Conservation (phyloP, 306 rosid genomes). For the Rubus idaeus region DNA sequence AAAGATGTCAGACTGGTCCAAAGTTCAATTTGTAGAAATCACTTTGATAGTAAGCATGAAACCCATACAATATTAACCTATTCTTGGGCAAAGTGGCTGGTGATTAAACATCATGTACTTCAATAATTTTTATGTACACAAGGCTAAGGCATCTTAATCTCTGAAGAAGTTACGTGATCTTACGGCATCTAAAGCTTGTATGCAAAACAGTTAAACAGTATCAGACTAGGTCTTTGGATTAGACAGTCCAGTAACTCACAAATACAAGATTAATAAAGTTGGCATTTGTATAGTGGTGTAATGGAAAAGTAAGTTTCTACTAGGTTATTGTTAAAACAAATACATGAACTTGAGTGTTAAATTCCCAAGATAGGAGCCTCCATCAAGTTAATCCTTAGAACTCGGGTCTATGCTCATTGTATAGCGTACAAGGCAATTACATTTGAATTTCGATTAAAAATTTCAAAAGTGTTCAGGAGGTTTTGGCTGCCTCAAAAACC, state of each 20-base stretch:
- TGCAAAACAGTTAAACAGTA: not conserved
- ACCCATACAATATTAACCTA: conserved; percentile 8
- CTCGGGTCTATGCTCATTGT: not conserved
- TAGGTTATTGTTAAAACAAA: not conserved
- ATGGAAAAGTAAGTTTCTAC: not conserved
- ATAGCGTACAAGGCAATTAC: not conserved
- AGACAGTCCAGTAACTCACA: too few relatives aligned
- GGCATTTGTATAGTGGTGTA: not conserved
- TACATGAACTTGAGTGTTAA: not conserved
- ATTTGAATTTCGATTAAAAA: not conserved
- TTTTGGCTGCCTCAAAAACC: not conserved
- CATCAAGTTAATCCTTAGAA: not conserved
- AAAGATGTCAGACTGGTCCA: conserved; percentile 14
- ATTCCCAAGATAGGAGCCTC: not conserved
- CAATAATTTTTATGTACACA: not conserved
- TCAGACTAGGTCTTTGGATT: not conserved
- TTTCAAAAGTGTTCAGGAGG: not conserved
- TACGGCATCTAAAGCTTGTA: not conserved
- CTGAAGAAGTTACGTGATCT: not conserved
- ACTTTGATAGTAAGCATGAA: not conserved
- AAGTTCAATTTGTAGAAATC: conserved; percentile 8
- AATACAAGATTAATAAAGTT: not conserved
- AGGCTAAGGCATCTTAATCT: not conserved
- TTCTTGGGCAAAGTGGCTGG: not conserved
- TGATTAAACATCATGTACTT: not conserved